Percentiles rank a stretch among this genome's conserved stretches.
Conservation (phyloP, 495 filamentous ascomycete species). For the Penicillium silybi region DNA sequence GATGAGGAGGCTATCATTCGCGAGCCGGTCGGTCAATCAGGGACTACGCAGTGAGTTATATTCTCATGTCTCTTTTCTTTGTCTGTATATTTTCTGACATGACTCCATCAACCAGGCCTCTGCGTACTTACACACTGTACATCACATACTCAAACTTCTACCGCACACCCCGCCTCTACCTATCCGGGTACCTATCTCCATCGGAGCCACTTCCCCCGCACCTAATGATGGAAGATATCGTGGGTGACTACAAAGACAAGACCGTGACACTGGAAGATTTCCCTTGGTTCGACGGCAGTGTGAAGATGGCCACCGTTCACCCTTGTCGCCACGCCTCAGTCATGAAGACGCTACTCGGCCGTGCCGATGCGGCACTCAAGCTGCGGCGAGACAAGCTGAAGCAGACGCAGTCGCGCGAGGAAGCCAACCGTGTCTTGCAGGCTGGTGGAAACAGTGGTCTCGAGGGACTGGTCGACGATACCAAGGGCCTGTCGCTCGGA, state of each 20-base stretch:
- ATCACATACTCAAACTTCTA: slow-evolving; percentile 97
- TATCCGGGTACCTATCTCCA: slow-evolving; percentile 82
- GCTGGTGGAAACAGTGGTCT: slow-evolving; percentile 55
- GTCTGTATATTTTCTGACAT: background rate
- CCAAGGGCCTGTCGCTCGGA: slow-evolving; percentile 41
- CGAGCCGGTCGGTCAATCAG: slow-evolving; percentile 56
- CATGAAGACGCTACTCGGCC: slow-evolving; percentile 96
- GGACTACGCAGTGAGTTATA: slow-evolving; percentile 64
- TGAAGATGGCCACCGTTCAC: slow-evolving; percentile 96
- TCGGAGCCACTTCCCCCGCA: slow-evolving; percentile 81
- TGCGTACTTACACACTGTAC: slow-evolving; percentile 94
- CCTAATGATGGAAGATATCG: slow-evolving; percentile 98
- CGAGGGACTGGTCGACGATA: slow-evolving; percentile 62
- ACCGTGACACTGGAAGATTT: slow-evolving; percentile 98
- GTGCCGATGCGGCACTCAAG: slow-evolving; percentile 89
- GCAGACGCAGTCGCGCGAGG: slow-evolving; percentile 42
- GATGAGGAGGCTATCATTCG: slow-evolving; percentile 96
- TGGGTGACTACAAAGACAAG: slow-evolving; percentile 99
- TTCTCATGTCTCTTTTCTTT: background rate
- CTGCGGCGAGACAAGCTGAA: slow-evolving; percentile 77
- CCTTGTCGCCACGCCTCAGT: slow-evolving; percentile 91
- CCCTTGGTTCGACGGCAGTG: slow-evolving; percentile 73
- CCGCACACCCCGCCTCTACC: slow-evolving; percentile 90
- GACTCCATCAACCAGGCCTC: slow-evolving; percentile 51
- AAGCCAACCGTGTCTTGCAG: slow-evolving; percentile 24